Evolutionary conservation across 2,329 filamentous ascomycete genomes (phyloP).

Genomic region (Alternaria arborescens): DNA sequence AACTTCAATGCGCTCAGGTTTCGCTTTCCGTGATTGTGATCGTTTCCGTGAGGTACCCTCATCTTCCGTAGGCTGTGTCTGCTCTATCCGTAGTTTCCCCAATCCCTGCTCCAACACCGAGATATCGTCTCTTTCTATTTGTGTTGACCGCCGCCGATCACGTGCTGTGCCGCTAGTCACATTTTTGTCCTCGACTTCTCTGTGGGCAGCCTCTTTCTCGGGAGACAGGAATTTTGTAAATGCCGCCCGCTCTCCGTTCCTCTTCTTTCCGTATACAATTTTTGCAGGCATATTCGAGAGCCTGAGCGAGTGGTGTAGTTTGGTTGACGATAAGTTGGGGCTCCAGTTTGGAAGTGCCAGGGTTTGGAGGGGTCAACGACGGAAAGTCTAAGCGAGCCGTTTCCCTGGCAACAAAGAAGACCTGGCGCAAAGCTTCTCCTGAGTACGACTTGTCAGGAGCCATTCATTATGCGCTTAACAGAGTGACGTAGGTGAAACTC

Average conservation of each 20-base stretch:
- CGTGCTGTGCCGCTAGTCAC: constrained; percentile 6
- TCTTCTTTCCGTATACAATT: constrained; percentile 36
- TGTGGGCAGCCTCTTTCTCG: constrained; percentile 30
- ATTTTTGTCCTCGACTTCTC: not conserved
- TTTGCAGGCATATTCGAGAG: constrained; percentile 31
- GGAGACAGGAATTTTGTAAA: constrained; percentile 41
- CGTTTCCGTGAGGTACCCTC: constrained; percentile 15
- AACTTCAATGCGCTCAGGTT: not conserved
- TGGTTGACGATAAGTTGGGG: constrained; percentile 7
- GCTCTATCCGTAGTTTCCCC: constrained; percentile 10
- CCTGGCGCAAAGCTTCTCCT: not conserved
- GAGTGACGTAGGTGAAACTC: not conserved
- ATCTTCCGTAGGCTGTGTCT: constrained; percentile 5
- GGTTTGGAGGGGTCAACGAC: constrained; percentile 10
- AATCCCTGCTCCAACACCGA: constrained; percentile 17
- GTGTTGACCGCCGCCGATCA: constrained; percentile 9
- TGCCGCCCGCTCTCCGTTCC: constrained; percentile 36
- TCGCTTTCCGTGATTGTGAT: constrained; percentile 13
- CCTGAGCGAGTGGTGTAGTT: constrained; percentile 9
- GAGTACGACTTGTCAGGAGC: not conserved
- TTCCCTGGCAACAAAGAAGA: constrained; percentile 3
- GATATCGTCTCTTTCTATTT: constrained; percentile 6
- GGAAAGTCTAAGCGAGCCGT: constrained; percentile 21
- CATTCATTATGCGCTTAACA: not conserved
- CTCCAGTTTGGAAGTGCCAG: not conserved